Percentiles rank a stretch among this genome's conserved stretches.
Evolutionary conservation across 108 stramenopile genomes (phyloP).

Genomic region (Stephanodiscus minutulus): DNA sequence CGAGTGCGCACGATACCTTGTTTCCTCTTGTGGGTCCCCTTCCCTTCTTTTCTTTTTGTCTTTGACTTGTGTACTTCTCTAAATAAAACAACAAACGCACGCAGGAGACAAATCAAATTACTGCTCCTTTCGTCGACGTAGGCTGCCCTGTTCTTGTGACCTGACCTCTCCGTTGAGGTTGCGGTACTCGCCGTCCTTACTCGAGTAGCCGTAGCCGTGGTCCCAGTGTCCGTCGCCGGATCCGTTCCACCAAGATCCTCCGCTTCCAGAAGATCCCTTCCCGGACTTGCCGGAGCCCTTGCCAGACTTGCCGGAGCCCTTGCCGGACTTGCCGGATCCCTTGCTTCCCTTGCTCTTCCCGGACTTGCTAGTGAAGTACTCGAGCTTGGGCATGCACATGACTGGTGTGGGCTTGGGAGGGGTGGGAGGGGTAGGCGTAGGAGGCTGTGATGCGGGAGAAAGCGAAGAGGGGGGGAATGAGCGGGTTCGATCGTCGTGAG

Average conservation of each 20-base stretch:
- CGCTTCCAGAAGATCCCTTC: background rate
- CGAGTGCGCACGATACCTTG: too few species aligned
- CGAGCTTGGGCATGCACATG: slow-evolving; percentile 1
- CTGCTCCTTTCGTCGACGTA: slow-evolving; percentile 1
- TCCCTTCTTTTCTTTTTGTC: background rate
- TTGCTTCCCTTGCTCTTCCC: background rate
- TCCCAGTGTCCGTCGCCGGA: background rate
- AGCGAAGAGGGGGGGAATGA: background rate
- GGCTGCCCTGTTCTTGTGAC: background rate
- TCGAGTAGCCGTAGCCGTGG: background rate
- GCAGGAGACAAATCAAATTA: background rate
- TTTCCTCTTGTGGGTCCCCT: too few species aligned
- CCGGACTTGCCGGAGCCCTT: slow-evolving; percentile 4
- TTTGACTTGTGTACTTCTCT: too few species aligned
- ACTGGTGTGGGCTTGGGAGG: background rate
- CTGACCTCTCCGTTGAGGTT: background rate
- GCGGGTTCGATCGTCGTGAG: too few species aligned
- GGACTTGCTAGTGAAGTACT: slow-evolving; percentile 1
- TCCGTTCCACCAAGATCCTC: background rate
- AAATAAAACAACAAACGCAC: background rate
- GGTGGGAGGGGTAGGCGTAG: background rate
- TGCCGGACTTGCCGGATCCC: slow-evolving; percentile 13
- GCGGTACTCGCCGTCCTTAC: slow-evolving; percentile 1
- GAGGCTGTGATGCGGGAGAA: background rate
- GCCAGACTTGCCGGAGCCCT: background rate